Evolutionary conservation across 2,329 filamentous ascomycete species (phyloP), one percentile per base, ranked within the genome.

Genomic region (Fusarium paranaense): DNA sequence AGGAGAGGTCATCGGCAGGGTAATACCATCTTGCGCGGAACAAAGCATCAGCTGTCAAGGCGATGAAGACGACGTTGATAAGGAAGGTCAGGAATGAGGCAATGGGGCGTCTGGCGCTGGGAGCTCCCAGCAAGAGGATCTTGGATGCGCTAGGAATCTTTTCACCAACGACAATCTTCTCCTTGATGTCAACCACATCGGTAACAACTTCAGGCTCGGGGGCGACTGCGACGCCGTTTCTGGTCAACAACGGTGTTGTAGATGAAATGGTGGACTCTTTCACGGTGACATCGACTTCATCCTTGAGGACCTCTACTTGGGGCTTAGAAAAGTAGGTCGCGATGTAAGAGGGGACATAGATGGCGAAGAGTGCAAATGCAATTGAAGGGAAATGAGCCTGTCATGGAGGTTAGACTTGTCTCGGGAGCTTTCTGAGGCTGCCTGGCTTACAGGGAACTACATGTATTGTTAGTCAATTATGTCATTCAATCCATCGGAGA

Each of bases 41-140:
- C 16, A 97, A 87, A 42, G 95, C 89, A 81, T 99, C 97, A 30
- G 92, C 87, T 0, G 92, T 90, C 82, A 96, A 90, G 10, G 89
- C 85, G 7, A 95, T 87, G 45, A 97, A 85, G 4, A 88, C 83
- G 20, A 91, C 79, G 81, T 98, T 98, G 80, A 97, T 88, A 32
- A 91, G 82, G 61, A 95, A 90, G 0, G 93, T 94, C 30, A 91
- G 75, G 56, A 90, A 83, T 22, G 94, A 96, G 76, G 91, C 87
- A 25, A 91, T 77, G 14, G 89, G 85, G 61, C 91, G 94, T n/a
- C 86, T 88, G 8, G 93, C 89, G 76, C 91, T 95, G 2, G 97
- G 96, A 0, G 92, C 84, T 5, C 97, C 97, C 4, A 90, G 90
- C 27, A 97, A 83, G 8, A 98, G 85, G 4, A 94, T 93, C 73